Base-by-base conservation (phyloP, 2,329 filamentous ascomycete species). In the Penicillium sp. region DNA sequence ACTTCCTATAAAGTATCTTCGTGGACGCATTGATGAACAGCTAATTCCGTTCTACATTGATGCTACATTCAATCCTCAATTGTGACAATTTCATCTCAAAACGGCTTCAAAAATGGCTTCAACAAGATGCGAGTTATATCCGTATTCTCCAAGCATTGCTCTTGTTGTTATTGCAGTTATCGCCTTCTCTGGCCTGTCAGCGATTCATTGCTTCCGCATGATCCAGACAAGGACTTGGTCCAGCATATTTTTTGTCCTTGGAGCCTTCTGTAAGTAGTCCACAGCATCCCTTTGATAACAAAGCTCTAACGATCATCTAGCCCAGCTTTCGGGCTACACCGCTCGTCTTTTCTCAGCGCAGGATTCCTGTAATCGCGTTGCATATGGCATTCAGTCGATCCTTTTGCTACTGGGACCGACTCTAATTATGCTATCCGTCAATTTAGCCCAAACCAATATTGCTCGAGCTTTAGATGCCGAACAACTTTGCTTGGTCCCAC, bases 361-460 rank as follows among this genome's bases (percentile, higher is more conserved):
- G 35, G 20, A 55, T 37, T 15, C 18, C 3, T 49, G 51, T 31
- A 51, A 48, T 22, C 23, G 25, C 18, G 48, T 50, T 27, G 42
- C 33, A 9, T 57, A 56, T 15, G 50, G 41, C 18, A 33, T 46
- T 23, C 56, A 59, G 53, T 54, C 50, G 11, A 47, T 59, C 4
- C 23, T 54, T 4, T 33, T 59, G 26, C 29, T 59, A 33, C 46
- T 59, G 4, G 56, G 56, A 4, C 56, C 56, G 9, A 59, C 54
- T 26, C 25, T 59, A 23, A 53, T 51, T 5, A 59, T 59, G 56
- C 49, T 59, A 14, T 56, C 56, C 15, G 56, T 56, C 35, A 54
- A 56, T 15, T 14, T 59, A 14, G 51, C 18, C 2, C 50, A 54
- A 23, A 53, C 43, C 2, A 18, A 49, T 4, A 51, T 59, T 37